A percentile compares a stretch with the other conserved stretches of the same genome.
Evolutionary conservation across 306 rosid species (phyloP).

Genomic region (Casuarina equisetifolia): DNA sequence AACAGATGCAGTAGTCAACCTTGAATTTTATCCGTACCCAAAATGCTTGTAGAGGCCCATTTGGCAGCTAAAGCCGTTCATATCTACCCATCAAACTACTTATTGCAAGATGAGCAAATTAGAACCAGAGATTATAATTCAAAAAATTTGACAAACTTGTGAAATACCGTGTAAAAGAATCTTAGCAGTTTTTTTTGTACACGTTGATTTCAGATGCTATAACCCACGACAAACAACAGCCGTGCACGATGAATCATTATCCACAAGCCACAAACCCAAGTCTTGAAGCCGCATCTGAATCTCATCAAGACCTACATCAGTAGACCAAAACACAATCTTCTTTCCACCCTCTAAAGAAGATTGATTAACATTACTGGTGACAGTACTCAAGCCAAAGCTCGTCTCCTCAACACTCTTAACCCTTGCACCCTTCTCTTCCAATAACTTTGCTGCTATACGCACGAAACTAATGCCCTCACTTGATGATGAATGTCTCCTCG

Average conservation of each 20-base stretch:
- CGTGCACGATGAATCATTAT: constrained; percentile 67
- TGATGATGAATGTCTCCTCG: constrained; percentile 35
- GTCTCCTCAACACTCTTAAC: constrained; percentile 35
- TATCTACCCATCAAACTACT: not conserved
- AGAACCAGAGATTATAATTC: not conserved
- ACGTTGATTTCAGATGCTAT: constrained; percentile 36
- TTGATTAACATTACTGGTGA: constrained; percentile 28
- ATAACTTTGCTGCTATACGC: constrained; percentile 29
- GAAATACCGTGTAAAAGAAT: not conserved
- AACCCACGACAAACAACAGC: constrained; percentile 74
- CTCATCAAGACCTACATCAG: constrained; percentile 36
- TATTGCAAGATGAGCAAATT: not conserved
- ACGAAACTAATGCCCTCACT: constrained; percentile 42
- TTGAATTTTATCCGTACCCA: too few relatives aligned
- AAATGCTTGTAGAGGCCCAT: too few relatives aligned
- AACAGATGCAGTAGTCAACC: too few relatives aligned
- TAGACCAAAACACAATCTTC: constrained; percentile 64
- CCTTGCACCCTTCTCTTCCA: constrained; percentile 37
- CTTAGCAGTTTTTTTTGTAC: not conserved
- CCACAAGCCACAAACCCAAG: constrained; percentile 63
- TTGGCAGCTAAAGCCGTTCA: too few relatives aligned
- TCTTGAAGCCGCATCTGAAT: constrained; percentile 60
- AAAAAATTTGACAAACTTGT: not conserved
- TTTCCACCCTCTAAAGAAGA: constrained; percentile 50
- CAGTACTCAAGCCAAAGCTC: constrained; percentile 40